These are phyloP conservation scores for Calocera viscosa DNA, from an alignment of 768 basidiomycete genomes.

Conservation along the genomic window DNA sequence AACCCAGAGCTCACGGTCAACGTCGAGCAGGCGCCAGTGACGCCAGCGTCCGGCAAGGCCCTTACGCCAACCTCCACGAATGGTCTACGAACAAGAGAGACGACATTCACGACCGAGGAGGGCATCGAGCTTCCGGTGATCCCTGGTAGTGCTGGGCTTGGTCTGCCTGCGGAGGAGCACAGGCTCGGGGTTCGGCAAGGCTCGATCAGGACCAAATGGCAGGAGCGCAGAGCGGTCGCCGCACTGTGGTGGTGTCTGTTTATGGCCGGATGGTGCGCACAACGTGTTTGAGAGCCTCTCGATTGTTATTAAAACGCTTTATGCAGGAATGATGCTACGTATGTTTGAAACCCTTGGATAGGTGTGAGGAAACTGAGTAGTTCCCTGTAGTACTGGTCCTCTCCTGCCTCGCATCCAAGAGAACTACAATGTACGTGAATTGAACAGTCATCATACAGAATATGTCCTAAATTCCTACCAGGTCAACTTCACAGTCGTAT, in stretches of 20 bases:
- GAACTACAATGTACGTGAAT: slow-evolving; percentile 1
- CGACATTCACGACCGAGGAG: background rate
- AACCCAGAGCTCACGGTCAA: background rate
- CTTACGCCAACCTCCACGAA: background rate
- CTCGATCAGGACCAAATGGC: background rate
- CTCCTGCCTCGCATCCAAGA: slow-evolving; percentile 13
- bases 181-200: background rate
- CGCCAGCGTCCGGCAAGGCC: background rate
- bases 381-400: slow-evolving; percentile 8
- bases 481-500: slow-evolving; percentile 11
- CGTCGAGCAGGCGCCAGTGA: background rate
- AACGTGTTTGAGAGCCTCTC: background rate
- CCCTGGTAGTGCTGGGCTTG: background rate
- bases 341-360: background rate
- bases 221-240: background rate
- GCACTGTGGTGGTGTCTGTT: slow-evolving; percentile 5
- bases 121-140: background rate
- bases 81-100: background rate
- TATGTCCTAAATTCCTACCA: background rate
- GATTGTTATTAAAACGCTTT: background rate
- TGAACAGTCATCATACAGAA: background rate
- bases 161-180: background rate
- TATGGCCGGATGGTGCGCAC: background rate
- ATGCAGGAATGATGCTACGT: slow-evolving; percentile 1
- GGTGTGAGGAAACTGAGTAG: background rate